These are phyloP conservation scores for Fusarium newnesense DNA, from an alignment of 2,329 filamentous ascomycete genomes.

Conservation along the genomic window DNA sequence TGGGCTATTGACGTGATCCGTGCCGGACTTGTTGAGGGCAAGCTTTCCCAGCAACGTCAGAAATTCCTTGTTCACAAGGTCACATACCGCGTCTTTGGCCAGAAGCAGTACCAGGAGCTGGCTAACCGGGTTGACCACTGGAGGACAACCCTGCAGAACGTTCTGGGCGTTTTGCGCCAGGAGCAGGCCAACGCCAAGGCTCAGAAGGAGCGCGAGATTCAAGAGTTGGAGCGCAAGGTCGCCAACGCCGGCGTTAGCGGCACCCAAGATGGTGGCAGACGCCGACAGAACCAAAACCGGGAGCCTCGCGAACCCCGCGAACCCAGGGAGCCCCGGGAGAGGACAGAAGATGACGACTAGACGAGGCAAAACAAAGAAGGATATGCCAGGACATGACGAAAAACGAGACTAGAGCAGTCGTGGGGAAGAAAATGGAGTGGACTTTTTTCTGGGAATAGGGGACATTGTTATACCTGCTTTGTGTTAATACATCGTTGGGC, in stretches of 20 bases:
- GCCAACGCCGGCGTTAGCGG: conserved; percentile 54
- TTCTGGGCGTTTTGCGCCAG: conserved; percentile 79
- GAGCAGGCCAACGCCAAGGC: conserved; percentile 84
- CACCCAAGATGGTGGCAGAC: conserved; percentile 47
- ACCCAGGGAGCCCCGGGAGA: conserved; percentile 48
- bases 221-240: conserved; percentile 76
- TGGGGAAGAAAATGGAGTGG: conserved; percentile 28
- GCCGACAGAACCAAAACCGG: conserved; percentile 46
- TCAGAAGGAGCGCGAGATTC: conserved; percentile 80
- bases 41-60: conserved; percentile 90
- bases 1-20: conserved; percentile 99
- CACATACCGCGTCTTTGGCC: conserved; percentile 95
- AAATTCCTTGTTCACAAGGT: conserved; percentile 96
- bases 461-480: conserved; percentile 44
- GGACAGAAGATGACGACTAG: conserved; percentile 68
- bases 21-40: conserved; percentile 93
- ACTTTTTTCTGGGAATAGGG: conserved; percentile 36
- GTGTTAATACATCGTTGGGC: conserved; percentile 49
- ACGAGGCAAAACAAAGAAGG: conserved; percentile 26
- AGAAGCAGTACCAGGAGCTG: conserved; percentile 98
- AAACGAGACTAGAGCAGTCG: conserved; percentile 32
- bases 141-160: conserved; percentile 82
- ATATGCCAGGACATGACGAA: conserved; percentile 26
- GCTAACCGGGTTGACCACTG: conserved; percentile 91
- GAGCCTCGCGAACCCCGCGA: conserved; percentile 30